These are phyloP conservation scores for Amanita fuliginea DNA, from an alignment of 768 basidiomycete genomes.

Conservation along the genomic window DNA sequence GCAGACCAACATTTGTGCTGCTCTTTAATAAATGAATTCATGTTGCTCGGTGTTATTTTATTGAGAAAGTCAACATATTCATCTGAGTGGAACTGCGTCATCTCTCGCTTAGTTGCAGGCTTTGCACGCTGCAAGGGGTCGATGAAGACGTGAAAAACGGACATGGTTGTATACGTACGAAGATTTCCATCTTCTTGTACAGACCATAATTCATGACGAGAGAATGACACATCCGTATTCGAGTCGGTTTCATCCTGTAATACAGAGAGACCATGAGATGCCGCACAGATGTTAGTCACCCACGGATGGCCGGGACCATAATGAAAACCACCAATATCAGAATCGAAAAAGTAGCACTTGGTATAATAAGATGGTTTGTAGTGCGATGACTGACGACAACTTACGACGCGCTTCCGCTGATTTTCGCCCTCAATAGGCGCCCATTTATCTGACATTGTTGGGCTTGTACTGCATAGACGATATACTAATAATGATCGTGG, in stretches of 20 bases:
- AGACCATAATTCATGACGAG: conserved; percentile 99
- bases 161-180: conserved; percentile 46
- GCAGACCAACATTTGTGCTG: conserved; percentile 78
- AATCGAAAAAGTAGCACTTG: conserved; percentile 99
- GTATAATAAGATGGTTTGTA: conserved; percentile 6
- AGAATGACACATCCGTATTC: conserved; percentile 99
- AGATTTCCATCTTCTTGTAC: conserved; percentile 99
- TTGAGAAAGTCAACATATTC: conserved; percentile 98
- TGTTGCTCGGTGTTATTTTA: conserved; percentile 90
- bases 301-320: conserved; percentile 97
- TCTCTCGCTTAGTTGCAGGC: conserved; percentile 98
- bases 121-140: conserved; percentile 69
- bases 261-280: conserved; percentile 4
- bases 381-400: conserved; percentile 20
- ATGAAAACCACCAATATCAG: conserved; percentile 98
- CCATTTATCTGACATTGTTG: conserved; percentile 38
- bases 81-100: conserved; percentile 99
- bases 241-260: conserved; percentile 87
- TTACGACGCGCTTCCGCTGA: conserved; percentile 79
- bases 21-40: conserved; percentile 87
- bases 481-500: conserved; percentile 2
- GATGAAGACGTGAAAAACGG: not conserved
- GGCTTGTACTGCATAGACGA: conserved; percentile 1
- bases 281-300: conserved; percentile 13
- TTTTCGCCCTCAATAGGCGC: conserved; percentile 59